phyloP scores from a whole-genome alignment of 1,284 basidiomycete genomes.

The Ustilago sp. region DNA sequence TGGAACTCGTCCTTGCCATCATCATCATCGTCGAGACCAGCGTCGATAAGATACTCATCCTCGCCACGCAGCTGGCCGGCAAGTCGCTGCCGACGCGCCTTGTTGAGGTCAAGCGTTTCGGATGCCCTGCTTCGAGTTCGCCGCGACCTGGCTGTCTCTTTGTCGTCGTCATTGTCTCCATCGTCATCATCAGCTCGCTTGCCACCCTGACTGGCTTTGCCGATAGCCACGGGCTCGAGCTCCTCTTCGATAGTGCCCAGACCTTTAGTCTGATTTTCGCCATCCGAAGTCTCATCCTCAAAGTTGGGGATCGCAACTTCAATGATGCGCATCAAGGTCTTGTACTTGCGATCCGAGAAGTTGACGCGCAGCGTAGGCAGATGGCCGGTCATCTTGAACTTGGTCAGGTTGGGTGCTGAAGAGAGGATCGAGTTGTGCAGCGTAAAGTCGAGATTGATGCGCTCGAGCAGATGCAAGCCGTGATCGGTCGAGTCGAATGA shows the following conservation, averaged over 20 bases:
- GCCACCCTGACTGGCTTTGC: slow-evolving; percentile 11
- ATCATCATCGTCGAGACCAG: slow-evolving; percentile 51
- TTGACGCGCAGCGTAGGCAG: slow-evolving; percentile 91
- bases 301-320: slow-evolving; percentile 88
- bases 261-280: slow-evolving; percentile 26
- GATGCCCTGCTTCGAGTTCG: slow-evolving; percentile 30
- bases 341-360: slow-evolving; percentile 95
- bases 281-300: slow-evolving; percentile 72
- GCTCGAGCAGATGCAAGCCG: slow-evolving; percentile 82
- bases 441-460: slow-evolving; percentile 89
- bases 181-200: slow-evolving; percentile 14
- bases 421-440: slow-evolving; percentile 95
- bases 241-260: slow-evolving; percentile 45
- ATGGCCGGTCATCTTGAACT: slow-evolving; percentile 91
- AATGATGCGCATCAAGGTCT: slow-evolving; percentile 90
- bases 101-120: slow-evolving; percentile 57
- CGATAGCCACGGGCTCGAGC: slow-evolving; percentile 34
- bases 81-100: slow-evolving; percentile 54
- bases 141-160: slow-evolving; percentile 19
- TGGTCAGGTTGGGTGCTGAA: slow-evolving; percentile 83
- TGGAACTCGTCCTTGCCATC: slow-evolving; percentile 60
- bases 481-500: slow-evolving; percentile 73
- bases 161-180: slow-evolving; percentile 17
- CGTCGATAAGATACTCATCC: slow-evolving; percentile 60
- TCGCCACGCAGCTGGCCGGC: slow-evolving; percentile 61